phyloP scores from a whole-genome alignment of 2,329 filamentous ascomycete genomes.

The Trichoderma oligosporum region DNA sequence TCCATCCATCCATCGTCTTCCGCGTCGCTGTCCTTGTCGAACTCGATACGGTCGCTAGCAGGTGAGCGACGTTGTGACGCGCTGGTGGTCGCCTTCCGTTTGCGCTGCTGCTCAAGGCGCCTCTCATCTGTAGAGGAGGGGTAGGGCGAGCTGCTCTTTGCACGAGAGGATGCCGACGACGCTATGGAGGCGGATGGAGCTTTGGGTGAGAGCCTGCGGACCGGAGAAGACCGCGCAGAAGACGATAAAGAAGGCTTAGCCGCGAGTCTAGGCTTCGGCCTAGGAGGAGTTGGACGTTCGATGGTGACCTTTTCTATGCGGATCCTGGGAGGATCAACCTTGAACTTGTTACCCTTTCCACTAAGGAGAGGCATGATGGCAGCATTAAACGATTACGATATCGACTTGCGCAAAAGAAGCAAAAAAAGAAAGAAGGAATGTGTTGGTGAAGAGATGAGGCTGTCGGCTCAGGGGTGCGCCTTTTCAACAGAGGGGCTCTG shows the following conservation, averaged over 20 bases:
- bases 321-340: constrained; percentile 48
- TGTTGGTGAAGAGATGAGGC: constrained; percentile 10
- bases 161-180: constrained; percentile 27
- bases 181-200: constrained; percentile 22
- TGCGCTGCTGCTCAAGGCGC: constrained; percentile 45
- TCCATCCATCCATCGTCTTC: constrained; percentile 52
- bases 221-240: constrained; percentile 34
- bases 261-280: constrained; percentile 35
- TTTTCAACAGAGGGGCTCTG: constrained; percentile 14
- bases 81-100: constrained; percentile 43
- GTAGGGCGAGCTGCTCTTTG: constrained; percentile 43
- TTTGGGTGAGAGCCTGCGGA: constrained; percentile 41
- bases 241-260: constrained; percentile 26
- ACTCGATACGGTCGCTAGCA: constrained; percentile 46
- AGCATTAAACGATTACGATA: not conserved
- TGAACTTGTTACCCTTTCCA: constrained; percentile 47
- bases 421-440: not conserved
- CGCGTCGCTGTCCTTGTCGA: constrained; percentile 49
- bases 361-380: constrained; percentile 39
- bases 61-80: constrained; percentile 41
- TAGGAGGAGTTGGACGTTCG: constrained; percentile 36
- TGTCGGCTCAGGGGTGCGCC: constrained; percentile 13
- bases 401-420: not conserved
- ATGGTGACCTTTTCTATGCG: constrained; percentile 52
- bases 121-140: constrained; percentile 40